Base-by-base conservation (phyloP, 768 basidiomycete genomes). In the Chlorophyllum brunneum region DNA sequence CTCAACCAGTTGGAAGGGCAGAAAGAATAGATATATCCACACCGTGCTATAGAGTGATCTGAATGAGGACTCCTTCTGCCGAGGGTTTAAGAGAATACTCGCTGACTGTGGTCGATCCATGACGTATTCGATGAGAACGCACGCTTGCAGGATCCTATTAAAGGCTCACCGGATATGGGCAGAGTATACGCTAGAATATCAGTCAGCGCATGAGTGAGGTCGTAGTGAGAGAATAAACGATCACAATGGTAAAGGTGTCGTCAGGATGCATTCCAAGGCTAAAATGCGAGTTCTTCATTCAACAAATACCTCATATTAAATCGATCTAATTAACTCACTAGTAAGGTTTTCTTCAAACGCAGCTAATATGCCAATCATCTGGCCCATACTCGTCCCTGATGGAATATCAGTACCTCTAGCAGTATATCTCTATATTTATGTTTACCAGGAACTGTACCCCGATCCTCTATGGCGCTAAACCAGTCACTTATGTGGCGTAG, bases 21-120 rank as follows among this genome's bases (percentile, higher is more conserved):
- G 71, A 65, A 86, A 83, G 71, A 88, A 85, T 2, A 88, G 75
- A 64, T 87, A 90, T 20, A 85, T 62, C 84, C 82, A 86, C 31
- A 85, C 81, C 34, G 82, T 84, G 61, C 82, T 77, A 40, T 13
- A 54, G 27, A 15, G 6, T 26, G 20, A 8, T 54, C 31, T 30
- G 45, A 39, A 39, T 24, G 53, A n/a, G 36, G 41, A 34, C 29
- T 50, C 5, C 20, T 15, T 8, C 18, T 23, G 16, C 16, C 16
- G 30, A 26, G 18, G 33, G 26, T 26, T 29, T 24, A n/a, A 30
- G 37, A 13, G n/a, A 23, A 16, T 3, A 63, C 68, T 60, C 50
- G 71, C 67, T 73, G 70, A 52, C 69, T 67, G 47, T 58, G 18
- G 38, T 49, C 31, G 15, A 26, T 23, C 15, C 20, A 20, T 29